Evolutionary conservation across 768 basidiomycete species (phyloP), one percentile per base, ranked within the genome.

Genomic region (Boletus rufocinnamomeus): DNA sequence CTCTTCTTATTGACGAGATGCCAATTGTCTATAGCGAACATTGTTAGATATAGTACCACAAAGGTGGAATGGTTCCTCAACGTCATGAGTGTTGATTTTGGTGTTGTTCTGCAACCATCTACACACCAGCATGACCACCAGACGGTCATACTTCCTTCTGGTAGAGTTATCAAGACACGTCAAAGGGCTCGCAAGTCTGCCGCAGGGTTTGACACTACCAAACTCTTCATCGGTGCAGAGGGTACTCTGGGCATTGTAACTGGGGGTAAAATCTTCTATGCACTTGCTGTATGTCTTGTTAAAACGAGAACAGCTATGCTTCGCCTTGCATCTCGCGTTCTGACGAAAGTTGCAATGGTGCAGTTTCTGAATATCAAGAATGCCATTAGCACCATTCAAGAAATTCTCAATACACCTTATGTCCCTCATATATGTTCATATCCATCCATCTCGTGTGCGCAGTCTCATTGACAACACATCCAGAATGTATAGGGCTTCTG

Each of bases 181-280:
- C 79, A 82, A 56, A 77, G 89, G 46, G 86, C 89, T 23, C 79
- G 91, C 49, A 95, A 97, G 69, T 93, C 91, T 3, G 83, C 93
- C 1, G 90, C 91, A 0, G 94, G 94, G 0, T 95, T 89, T 66
- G 94, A 95, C 66, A 80, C 83, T 2, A 94, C 91, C 0, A 95
- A 95, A 69, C 72, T 94, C 3, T 94, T 95, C 74, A 89, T 95
- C 49, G 93, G 93, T 5, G 91, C 91, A 3, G 93, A 95, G 72
- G 93, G 93, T 7, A 95, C 93, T 0, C 71, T 95, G 46, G 93
- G 93, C 4, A 89, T 95, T 62, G 84, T 95, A n/a, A 93, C 91
- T 0, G 93, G 95, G 77, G 88, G 89, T 82, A 53, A 49, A 64
- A 19, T 28, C 5, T 21, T 52, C 9, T 21, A 23, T 6, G 2